phyloP scores from a whole-genome alignment of 306 rosid genomes.

The Lathyrus aphaca region DNA sequence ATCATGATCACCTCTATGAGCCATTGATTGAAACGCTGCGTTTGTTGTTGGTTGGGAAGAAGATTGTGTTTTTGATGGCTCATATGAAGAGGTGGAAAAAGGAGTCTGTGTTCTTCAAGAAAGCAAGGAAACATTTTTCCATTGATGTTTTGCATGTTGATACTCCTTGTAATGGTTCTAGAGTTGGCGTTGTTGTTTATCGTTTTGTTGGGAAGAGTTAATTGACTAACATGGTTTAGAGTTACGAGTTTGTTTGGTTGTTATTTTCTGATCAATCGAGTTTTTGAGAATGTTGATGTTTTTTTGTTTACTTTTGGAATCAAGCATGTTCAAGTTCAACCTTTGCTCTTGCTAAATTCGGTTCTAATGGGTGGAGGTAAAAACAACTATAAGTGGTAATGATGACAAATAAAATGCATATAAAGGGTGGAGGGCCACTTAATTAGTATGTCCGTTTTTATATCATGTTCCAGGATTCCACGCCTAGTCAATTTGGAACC shows the following conservation, averaged over 20 bases:
- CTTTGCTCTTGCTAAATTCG: neutral
- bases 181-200: constrained; percentile 73
- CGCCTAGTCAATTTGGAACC: too few relatives aligned
- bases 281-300: neutral
- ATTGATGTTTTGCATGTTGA: constrained; percentile 64
- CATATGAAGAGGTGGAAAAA: constrained; percentile 91
- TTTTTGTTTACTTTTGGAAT: neutral
- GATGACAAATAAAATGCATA: neutral
- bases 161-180: constrained; percentile 59
- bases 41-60: constrained; percentile 43
- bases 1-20: constrained; percentile 77
- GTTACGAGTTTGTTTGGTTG: neutral
- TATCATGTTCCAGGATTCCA: neutral
- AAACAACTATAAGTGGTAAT: constrained; percentile 1
- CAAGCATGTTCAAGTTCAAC: constrained; percentile 6
- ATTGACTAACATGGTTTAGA: neutral
- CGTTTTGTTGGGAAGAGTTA: constrained; percentile 53
- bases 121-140: constrained; percentile 64
- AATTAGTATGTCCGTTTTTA: neutral
- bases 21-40: constrained; percentile 78
- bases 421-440: neutral
- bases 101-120: constrained; percentile 80
- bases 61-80: constrained; percentile 75
- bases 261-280: neutral
- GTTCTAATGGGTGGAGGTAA: neutral